These are phyloP conservation scores for Boletus sensibilis DNA, from an alignment of 768 basidiomycete species.

Conservation along the genomic window DNA sequence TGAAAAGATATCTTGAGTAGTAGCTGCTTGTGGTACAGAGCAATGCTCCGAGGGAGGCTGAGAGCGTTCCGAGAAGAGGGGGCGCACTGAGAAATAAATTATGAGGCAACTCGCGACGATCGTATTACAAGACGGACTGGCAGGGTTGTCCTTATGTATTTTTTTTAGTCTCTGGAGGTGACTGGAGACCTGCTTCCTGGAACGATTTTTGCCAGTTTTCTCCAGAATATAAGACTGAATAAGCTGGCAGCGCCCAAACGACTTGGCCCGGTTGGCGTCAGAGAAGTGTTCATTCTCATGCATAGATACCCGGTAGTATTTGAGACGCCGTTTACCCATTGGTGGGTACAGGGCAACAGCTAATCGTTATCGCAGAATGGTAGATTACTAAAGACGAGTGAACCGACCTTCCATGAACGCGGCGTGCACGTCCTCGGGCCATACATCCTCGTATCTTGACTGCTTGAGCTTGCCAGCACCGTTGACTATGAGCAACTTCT, in stretches of 20 bases:
- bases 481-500: not conserved
- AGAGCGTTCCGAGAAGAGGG: constrained; percentile 27
- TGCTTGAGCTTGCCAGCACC: constrained; percentile 23
- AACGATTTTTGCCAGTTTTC: constrained; percentile 39
- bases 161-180: constrained; percentile 40
- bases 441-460: constrained; percentile 36
- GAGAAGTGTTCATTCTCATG: constrained; percentile 12
- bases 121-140: constrained; percentile 26
- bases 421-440: constrained; percentile 36
- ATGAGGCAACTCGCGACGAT: not conserved
- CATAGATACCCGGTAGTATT: constrained; percentile 28
- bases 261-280: constrained; percentile 19
- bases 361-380: constrained; percentile 16
- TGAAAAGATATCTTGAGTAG: constrained; percentile 10
- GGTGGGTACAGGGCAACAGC: constrained; percentile 34
- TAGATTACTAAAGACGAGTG: not conserved
- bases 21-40: not conserved
- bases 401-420: constrained; percentile 38
- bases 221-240: constrained; percentile 40
- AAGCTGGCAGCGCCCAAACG: constrained; percentile 40
- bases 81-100: constrained; percentile 16
- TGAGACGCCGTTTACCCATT: constrained; percentile 38
- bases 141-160: constrained; percentile 31
- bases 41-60: constrained; percentile 15
- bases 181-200: constrained; percentile 41